Evolutionary conservation across 202 grass and related monocot species (phyloP), one percentile per base, ranked within the genome.

Genomic region (Dendrocalamus latiflorus): DNA sequence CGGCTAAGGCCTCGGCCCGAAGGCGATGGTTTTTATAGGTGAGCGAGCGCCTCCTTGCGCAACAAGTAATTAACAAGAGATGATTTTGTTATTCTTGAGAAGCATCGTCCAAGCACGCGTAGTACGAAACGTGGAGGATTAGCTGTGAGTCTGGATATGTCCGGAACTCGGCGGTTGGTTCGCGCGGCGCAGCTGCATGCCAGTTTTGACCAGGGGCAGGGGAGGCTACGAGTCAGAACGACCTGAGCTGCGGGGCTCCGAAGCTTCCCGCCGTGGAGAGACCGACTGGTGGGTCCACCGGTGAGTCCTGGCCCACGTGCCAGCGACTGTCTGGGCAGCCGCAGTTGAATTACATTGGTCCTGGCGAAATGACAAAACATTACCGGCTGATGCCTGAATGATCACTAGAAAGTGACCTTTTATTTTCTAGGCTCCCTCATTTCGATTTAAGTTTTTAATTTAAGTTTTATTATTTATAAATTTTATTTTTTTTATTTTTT

Each of bases 191-290:
- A 33, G 56, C 87, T 44, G 82, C 57, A 56, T 17, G 78, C 57
- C 87, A 36, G 22, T 9, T 89, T 89, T 82, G 82, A 85, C 87
- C 54, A 1, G 59, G 15, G 63, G 36, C 26, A 43, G 25, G 17
- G 25, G 16, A 28, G 26, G 26, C 26, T 28, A 28, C 26, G 26
- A 28, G 26, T 28, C 26, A 28, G 26, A 1, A 28, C 26, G 26
- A 28, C 26, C 26, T 28, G 26, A 28, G 26, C 26, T 28, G 26
- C 26, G 26, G 26, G 26, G 26, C 26, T 1, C 26, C 26, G 26
- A 28, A 28, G 26, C 26, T 28, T 28, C 26, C 26, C 1, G 26
- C 26, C 26, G 26, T 28, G 26, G 26, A 28, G 26, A 28, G 26
- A 28, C 26, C 26, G 26, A 28, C 26, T 28, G 26, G 26, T 28